Evolutionary conservation across 257 asterid genomes (phyloP), one percentile per base, ranked within the genome.

Genomic region (Echium plantagineum): DNA sequence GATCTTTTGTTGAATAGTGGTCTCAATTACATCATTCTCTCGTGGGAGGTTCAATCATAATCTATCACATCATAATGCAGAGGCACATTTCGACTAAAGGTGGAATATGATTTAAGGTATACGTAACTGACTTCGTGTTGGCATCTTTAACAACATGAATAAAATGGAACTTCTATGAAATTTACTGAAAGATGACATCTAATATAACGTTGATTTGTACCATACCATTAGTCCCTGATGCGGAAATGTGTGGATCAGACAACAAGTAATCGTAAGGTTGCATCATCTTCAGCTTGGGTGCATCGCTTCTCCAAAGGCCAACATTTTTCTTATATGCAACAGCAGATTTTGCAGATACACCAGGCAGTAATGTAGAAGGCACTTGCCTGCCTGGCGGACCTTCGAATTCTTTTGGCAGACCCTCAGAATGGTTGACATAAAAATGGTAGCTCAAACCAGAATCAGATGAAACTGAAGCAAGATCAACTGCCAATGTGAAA

Each of bases 201-300:
- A 55, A 13, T 7, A 35, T 61, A 26, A 16, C 0, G n/a, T 18
- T 57, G 26, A 60, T 38, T 51, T 32, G 61, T 54, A 42, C 57
- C 66, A 79, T 75, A 87, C 96, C 95, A 75, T 85, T 68, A 54
- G 72, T 66, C 32, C 79, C 74, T 2, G 95, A 77, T 42, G 88
- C 87, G 28, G 96, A 85, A 65, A 89, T 65, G 68, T 83, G 95
- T 61, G 96, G 96, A 66, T 70, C 79, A 24, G 95, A 85, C 68
- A 89, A 70, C 55, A 89, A 72, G 10, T 80, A 28, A 62, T 89
- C 95, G 74, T 85, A 89, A 7, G 96, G 95, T 67, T 75, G 95
- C 75, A 81, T 90, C 94, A 77, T 74, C 71, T 69, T 83, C 57
- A 72, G 70, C 78, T 83, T 83, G 52, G 85, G 82, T 35, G 83